phyloP scores from a whole-genome alignment of 805 yeast genomes.

The Ogataea kodamae region DNA sequence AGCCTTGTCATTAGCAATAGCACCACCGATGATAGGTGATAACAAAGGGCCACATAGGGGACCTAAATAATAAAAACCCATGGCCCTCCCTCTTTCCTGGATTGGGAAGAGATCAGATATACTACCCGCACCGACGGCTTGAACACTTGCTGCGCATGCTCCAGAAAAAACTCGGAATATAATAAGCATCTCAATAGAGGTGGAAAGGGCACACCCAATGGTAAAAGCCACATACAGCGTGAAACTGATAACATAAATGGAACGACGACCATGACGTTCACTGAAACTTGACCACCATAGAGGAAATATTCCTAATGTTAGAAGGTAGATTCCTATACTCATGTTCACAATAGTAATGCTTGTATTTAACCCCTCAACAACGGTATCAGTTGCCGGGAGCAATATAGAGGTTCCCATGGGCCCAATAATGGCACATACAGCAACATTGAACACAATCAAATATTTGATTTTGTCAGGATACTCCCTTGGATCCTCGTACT shows the following conservation, averaged over 20 bases:
- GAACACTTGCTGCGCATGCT: conserved; percentile 81
- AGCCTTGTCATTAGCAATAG: conserved; percentile 46
- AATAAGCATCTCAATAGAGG: conserved; percentile 57
- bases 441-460: conserved; percentile 60
- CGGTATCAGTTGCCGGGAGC: conserved; percentile 69
- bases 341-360: conserved; percentile 61
- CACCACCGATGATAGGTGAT: conserved; percentile 80
- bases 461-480: conserved; percentile 50
- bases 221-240: conserved; percentile 59
- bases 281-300: conserved; percentile 86
- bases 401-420: conserved; percentile 88
- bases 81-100: conserved; percentile 68
- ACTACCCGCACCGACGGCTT: conserved; percentile 88
- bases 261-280: conserved; percentile 71
- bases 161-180: conserved; percentile 70
- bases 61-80: conserved; percentile 79
- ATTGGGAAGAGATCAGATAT: conserved; percentile 69
- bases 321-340: conserved; percentile 73
- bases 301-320: conserved; percentile 76
- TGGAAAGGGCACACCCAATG: conserved; percentile 68
- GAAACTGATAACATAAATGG: conserved; percentile 69
- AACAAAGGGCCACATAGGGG: conserved; percentile 77
- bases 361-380: conserved; percentile 54
- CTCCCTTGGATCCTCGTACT: conserved; percentile 67
- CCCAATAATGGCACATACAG: conserved; percentile 72